Conservation (phyloP, 306 rosid species). For the Cucumis melo region DNA sequence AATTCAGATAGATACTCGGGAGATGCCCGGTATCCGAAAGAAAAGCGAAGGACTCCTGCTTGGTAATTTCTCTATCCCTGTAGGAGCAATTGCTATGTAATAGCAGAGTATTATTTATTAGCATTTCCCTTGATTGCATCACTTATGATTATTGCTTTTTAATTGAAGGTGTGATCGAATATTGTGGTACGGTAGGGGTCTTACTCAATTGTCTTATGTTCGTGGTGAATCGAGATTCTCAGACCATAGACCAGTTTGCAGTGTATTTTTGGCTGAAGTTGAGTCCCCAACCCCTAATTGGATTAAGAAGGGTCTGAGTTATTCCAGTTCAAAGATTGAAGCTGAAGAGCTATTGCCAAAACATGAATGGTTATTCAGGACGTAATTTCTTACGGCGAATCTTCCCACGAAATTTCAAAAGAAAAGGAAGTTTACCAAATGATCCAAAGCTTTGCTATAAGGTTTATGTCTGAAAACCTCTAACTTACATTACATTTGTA, state of each 20-base stretch:
- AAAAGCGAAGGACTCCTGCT: slow-evolving; percentile 14
- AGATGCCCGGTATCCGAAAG: slow-evolving; percentile 3
- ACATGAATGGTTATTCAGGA: slow-evolving; percentile 34
- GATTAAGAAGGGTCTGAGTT: slow-evolving; percentile 58
- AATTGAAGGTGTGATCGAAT: slow-evolving; percentile 88
- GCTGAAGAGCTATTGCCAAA: slow-evolving; percentile 77
- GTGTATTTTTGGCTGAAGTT: slow-evolving; percentile 69
- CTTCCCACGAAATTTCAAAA: background rate
- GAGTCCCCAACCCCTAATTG: slow-evolving; percentile 54
- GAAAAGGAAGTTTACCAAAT: too few species aligned
- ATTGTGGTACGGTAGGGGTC: slow-evolving; percentile 85
- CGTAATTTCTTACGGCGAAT: slow-evolving; percentile 32
- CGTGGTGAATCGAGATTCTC: slow-evolving; percentile 96
- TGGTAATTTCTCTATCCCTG: slow-evolving; percentile 6
- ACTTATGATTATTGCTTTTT: background rate
- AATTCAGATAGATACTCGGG: slow-evolving; percentile 7
- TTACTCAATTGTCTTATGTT: slow-evolving; percentile 70
- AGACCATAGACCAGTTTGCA: slow-evolving; percentile 89
- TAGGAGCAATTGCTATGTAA: background rate
- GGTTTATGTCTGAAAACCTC: background rate
- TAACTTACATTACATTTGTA: background rate
- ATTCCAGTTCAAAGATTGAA: slow-evolving; percentile 70
- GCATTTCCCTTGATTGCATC: background rate
- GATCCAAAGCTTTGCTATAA: background rate
- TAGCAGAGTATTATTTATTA: background rate